Base-by-base conservation (phyloP, 2,329 filamentous ascomycete genomes). In the Coccinonectria pachysandricola region DNA sequence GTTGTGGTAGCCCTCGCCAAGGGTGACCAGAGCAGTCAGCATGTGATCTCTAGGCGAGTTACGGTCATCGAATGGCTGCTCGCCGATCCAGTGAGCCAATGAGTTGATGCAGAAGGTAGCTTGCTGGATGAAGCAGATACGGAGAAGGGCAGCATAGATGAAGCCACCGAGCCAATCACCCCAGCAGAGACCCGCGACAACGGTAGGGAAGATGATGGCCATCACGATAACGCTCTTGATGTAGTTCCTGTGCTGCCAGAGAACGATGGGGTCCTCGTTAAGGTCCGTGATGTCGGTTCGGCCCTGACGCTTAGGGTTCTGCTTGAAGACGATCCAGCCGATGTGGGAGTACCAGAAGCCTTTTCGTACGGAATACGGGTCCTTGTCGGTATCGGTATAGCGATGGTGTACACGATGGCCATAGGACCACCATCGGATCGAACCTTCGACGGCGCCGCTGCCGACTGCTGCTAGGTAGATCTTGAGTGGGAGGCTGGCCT, bases 101-200 rank as follows among this genome's bases (percentile, higher is more conserved):
- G 81, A 87, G 70, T 92, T 92, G 67, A 92, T 82, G 49, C 84
- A 92, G 71, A 92, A 92, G 39, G 85, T 91, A 33, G 84, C 83
- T 62, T 92, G 84, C 65, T 91, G 84, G 40, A 92, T 80, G 59
- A 88, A 80, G 69, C 85, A 87, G 60, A 88, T 79, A 43, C 84
- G 77, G 40, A 92, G 73, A 44, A 92, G 84, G 48, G 83, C 84
- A 35, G 68, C 83, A 49, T 92, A 92, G 54, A 92, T 68, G 55
- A 86, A 83, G 24, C 85, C 85, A 44, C 85, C 85, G 32, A 68
- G 52, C 73, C 73, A 88, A 57, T 92, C 84, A 54, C 73, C 72
- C 82, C 82, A 92, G 50, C 75, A 68, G 18, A 91, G 62, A 42
- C 84, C 83, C 47, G 79, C 75, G 37, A 91, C 74, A 18, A 85